A percentile compares a stretch with the other conserved stretches of the same genome.
Conservation (phyloP, 108 stramenopile genomes). For the Skeletonema costatum region DNA sequence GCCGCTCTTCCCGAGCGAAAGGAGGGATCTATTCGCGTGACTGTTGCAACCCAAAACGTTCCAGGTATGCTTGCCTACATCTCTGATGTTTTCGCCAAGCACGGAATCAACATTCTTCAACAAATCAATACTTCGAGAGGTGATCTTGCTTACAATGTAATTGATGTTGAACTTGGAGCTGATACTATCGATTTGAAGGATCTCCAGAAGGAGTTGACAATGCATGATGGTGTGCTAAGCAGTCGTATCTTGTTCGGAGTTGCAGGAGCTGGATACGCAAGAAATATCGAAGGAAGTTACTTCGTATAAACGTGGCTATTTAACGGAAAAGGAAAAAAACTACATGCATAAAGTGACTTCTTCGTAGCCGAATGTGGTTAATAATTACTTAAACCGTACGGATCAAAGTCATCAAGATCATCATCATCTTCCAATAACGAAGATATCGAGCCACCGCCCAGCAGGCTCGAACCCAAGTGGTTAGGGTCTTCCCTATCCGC, state of each 20-base stretch:
- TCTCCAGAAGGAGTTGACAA: constrained; percentile 86
- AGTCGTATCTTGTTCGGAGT: constrained; percentile 75
- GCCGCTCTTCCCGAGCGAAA: constrained; percentile 60
- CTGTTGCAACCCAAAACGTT: constrained; percentile 89
- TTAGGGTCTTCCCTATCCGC: not conserved
- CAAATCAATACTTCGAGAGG: constrained; percentile 91
- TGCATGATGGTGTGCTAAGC: constrained; percentile 85
- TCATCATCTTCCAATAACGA: constrained; percentile 51
- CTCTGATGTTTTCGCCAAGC: constrained; percentile 76
- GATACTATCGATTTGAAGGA: constrained; percentile 75
- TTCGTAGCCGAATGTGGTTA: constrained; percentile 11
- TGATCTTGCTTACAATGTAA: constrained; percentile 90
- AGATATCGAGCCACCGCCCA: constrained; percentile 4
- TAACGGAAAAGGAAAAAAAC: not conserved
- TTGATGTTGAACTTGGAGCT: constrained; percentile 79
- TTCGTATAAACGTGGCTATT: constrained; percentile 61
- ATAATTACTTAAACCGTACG: constrained; percentile 71
- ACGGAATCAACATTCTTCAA: constrained; percentile 86
- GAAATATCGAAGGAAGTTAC: constrained; percentile 87
- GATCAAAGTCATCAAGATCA: constrained; percentile 78
- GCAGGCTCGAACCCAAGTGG: not conserved
- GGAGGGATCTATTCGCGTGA: constrained; percentile 77
- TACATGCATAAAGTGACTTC: not conserved
- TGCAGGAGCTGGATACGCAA: constrained; percentile 85
- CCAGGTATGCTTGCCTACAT: constrained; percentile 89